Base-by-base conservation (phyloP, 495 filamentous ascomycete species). In the Xylaria curta region DNA sequence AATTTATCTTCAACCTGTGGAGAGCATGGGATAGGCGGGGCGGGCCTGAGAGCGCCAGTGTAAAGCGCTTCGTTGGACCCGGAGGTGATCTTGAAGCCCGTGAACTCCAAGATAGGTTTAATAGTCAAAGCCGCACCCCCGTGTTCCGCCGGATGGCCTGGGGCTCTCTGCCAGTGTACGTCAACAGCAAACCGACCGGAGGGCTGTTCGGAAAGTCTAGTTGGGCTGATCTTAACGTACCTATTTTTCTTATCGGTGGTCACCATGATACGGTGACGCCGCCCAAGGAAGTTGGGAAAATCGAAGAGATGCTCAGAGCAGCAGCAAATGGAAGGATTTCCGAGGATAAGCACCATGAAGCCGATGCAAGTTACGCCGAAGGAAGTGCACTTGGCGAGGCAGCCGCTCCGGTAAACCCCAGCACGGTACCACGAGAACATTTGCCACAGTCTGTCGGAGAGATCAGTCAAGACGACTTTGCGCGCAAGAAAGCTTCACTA, bases 121-220 rank as follows among this genome's bases (percentile, higher is more conserved):
- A 98, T 80, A 85, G 86, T 65, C 93, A 97, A 76, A 95, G 92
- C 72, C 86, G 83, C 73, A 94, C 94, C 0, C 85, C 91, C 0
- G 93, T 97, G 0, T 97, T 92, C 89, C 88, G 91, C 70, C 87
- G 94, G 47, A 95, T 97, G 92, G 92, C 90, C 4, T 92, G 86
- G 81, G 94, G 94, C 2, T 81, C 84, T 56, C 79, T 94, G 24
- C 89, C 91, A 17, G 83, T 79, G 17, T 89, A 89, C 71, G 70
- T 82, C 13, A 76, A 84, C 24, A 86, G 82, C 26, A 74, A 82
- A 17, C 76, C 87, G 4, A 76, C 82, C n/a, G 90, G 89, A 8
- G 93, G 92, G 3, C 77, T 96, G 13, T 91, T 94, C 51, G 89
- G 90, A 0, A 78, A 86, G 65, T 86, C 91, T 3, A 84, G 91